phyloP scores from a whole-genome alignment of 2,329 filamentous ascomycete species.

The Colletotrichum trifolii region DNA sequence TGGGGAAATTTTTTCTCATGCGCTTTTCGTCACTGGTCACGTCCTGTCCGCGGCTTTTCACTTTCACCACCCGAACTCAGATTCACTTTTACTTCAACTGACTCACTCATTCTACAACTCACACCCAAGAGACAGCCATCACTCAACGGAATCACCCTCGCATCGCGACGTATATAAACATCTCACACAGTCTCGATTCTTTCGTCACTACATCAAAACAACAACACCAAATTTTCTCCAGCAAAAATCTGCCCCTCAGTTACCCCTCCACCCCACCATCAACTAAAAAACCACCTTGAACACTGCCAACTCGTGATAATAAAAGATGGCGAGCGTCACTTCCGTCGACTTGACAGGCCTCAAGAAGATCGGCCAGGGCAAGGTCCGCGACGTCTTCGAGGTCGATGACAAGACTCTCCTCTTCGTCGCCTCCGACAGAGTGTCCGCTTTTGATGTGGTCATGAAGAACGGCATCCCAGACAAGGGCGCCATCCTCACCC shows the following conservation, averaged over 20 bases:
- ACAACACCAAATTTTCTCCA: background rate
- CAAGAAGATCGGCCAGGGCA: constrained; percentile 56
- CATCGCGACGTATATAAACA: no score
- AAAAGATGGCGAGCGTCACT: constrained; percentile 32
- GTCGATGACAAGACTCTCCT: constrained; percentile 78
- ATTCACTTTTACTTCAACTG: constrained; percentile 8
- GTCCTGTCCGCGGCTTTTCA: constrained; percentile 14
- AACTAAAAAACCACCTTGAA: background rate
- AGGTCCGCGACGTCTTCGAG: constrained; percentile 85
- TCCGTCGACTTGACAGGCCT: constrained; percentile 36
- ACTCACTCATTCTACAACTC: constrained; percentile 17
- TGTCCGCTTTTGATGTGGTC: constrained; percentile 95
- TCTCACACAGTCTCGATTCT: no score
- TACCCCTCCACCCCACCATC: constrained; percentile 31
- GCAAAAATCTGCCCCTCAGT: constrained; percentile 5
- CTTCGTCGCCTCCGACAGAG: constrained; percentile 88
- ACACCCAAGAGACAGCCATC: background rate
- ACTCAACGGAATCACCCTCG: no score
- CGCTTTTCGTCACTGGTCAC: constrained; percentile 23
- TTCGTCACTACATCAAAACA: no score
- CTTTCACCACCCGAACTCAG: constrained; percentile 26
- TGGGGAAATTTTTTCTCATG: constrained; percentile 31
- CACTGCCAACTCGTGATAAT: background rate
- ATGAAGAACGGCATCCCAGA: constrained; percentile 74
- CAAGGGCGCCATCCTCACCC: constrained; percentile 65